Evolutionary conservation across 192 early-diverging fungal species (phyloP).

Genomic region (Geosiphon pyriformis): DNA sequence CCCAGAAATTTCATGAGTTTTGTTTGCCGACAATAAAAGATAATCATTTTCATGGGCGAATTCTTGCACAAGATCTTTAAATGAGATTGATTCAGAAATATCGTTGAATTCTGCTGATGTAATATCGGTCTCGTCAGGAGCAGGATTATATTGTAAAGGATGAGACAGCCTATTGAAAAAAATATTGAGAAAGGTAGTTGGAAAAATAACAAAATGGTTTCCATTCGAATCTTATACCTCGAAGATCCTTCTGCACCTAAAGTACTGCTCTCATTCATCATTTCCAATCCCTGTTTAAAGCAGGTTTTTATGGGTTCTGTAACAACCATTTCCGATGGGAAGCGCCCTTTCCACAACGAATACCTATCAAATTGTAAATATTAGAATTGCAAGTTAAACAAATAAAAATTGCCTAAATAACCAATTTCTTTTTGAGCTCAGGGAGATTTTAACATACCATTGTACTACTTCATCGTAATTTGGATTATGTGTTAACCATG

Average conservation of each 20-base stretch:
- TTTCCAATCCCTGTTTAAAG: conserved; percentile 62
- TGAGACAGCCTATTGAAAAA: conserved; percentile 27
- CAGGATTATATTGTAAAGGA: conserved; percentile 15
- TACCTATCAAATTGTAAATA: conserved; percentile 35
- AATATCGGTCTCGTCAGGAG: conserved; percentile 7
- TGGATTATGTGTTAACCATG: conserved; percentile 59
- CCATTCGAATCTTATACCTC: neutral
- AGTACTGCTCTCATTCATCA: conserved; percentile 51
- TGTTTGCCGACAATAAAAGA: conserved; percentile 48
- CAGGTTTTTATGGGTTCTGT: conserved; percentile 43
- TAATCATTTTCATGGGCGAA: conserved; percentile 48
- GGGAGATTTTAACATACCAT: conserved; percentile 68
- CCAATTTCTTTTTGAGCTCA: too few species aligned
- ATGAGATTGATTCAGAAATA: conserved; percentile 36
- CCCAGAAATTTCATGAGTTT: conserved; percentile 46
- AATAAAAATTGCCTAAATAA: too few species aligned
- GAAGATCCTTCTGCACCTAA: conserved; percentile 26
- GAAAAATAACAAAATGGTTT: conserved; percentile 4
- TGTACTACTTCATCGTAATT: conserved; percentile 57
- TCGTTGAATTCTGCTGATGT: conserved; percentile 20
- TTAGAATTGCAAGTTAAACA: conserved; percentile 14
- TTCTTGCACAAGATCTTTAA: conserved; percentile 55
- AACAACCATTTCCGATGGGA: conserved; percentile 41
- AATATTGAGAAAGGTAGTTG: neutral
- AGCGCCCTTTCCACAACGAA: conserved; percentile 53